A percentile compares a stretch with the other conserved stretches of the same genome.
These are phyloP conservation scores for Cicer bijugum DNA, from an alignment of 306 rosid genomes.

Conservation along the genomic window DNA sequence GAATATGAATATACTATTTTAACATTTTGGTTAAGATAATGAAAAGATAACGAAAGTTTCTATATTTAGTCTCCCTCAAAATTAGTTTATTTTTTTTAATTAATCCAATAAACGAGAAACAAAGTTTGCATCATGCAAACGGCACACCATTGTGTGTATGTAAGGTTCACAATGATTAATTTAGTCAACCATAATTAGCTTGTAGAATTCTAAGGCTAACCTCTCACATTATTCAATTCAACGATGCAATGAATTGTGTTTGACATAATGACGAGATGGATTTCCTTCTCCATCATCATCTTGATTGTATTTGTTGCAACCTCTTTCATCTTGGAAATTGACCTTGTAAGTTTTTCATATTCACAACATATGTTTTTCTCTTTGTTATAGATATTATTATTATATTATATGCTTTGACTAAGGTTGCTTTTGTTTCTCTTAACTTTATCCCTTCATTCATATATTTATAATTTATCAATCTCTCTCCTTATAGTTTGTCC, in stretches of 20 bases:
- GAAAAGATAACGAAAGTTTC: neutral
- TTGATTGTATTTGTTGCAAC: constrained; percentile 38
- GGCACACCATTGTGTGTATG: neutral
- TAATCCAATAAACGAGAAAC: neutral
- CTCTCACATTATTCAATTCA: constrained; percentile 38
- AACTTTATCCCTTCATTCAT: neutral
- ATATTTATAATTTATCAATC: neutral
- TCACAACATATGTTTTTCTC: neutral
- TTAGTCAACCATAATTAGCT: constrained; percentile 14
- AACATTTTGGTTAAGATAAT: neutral
- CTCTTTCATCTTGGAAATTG: constrained; percentile 40
- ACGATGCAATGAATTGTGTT: constrained; percentile 34
- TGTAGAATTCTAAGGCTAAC: constrained; percentile 44
- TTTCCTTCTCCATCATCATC: constrained; percentile 37
- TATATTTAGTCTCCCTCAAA: constrained; percentile 36
- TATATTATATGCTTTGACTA: neutral
- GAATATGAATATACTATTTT: neutral
- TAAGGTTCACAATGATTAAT: neutral
- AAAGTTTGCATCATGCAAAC: constrained; percentile 27
- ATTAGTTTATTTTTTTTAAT: neutral
- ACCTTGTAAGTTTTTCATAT: constrained; percentile 42
- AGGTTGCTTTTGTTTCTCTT: constrained; percentile 1
- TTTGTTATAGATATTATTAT: neutral
- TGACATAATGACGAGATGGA: constrained; percentile 47
- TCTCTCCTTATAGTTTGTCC: neutral